Evolutionary conservation across 768 basidiomycete genomes (phyloP).

Genomic region (Tephrocybe sp.): DNA sequence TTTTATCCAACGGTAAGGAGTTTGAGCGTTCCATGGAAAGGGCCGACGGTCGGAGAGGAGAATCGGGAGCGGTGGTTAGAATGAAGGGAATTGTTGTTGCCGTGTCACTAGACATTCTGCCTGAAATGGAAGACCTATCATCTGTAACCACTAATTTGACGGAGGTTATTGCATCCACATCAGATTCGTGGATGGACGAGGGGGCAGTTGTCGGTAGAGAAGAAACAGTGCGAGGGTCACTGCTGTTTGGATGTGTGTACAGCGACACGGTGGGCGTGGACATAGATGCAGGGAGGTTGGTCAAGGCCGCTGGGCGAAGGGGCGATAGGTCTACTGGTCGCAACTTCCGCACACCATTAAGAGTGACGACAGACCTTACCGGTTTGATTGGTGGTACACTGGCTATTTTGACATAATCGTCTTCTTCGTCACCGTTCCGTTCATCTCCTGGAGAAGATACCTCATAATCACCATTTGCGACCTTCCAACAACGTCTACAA

Average conservation of each 20-base stretch:
- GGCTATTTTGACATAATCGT: slow-evolving; percentile 13
- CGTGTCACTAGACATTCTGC: too few relatives aligned
- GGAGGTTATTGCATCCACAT: slow-evolving; percentile 20
- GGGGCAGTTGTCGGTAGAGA: slow-evolving; percentile 36
- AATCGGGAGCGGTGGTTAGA: slow-evolving; percentile 46
- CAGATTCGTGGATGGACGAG: slow-evolving; percentile 22
- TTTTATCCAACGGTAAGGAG: slow-evolving; percentile 5
- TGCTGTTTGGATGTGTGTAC: slow-evolving; percentile 25
- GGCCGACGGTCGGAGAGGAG: slow-evolving; percentile 21
- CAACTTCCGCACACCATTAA: slow-evolving; percentile 1
- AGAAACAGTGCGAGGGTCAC: slow-evolving; percentile 31
- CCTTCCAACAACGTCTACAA: slow-evolving; percentile 93
- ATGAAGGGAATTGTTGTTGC: slow-evolving; percentile 47
- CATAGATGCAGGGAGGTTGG: slow-evolving; percentile 34
- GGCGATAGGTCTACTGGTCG: slow-evolving; percentile 9
- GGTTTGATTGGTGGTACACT: not conserved
- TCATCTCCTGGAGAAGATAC: slow-evolving; percentile 29
- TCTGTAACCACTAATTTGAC: slow-evolving; percentile 1
- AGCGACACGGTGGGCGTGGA: slow-evolving; percentile 37
- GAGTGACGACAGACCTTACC: not conserved
- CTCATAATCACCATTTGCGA: slow-evolving; percentile 63
- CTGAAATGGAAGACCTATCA: not conserved
- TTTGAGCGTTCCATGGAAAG: slow-evolving; percentile 2
- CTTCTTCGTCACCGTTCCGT: slow-evolving; percentile 24
- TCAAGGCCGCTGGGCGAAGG: slow-evolving; percentile 14